These are phyloP conservation scores for Tylopilus sp. DNA, from an alignment of 768 basidiomycete genomes.

Conservation along the genomic window DNA sequence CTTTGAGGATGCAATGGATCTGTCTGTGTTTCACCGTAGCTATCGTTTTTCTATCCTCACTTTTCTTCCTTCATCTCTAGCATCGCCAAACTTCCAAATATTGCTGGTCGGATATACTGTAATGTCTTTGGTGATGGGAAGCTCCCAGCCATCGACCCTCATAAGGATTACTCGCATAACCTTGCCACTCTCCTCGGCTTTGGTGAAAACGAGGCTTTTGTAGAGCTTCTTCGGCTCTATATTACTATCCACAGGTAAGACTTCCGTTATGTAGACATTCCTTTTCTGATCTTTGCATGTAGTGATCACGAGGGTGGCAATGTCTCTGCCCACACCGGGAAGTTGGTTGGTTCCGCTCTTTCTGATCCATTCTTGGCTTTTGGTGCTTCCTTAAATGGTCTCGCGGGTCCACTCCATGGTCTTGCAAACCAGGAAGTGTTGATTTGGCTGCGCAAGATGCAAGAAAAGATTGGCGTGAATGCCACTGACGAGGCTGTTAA, in stretches of 20 bases:
- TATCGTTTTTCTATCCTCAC: slow-evolving; percentile 2
- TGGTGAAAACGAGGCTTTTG: slow-evolving; percentile 81
- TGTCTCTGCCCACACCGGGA: slow-evolving; percentile 93
- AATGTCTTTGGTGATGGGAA: slow-evolving; percentile 89
- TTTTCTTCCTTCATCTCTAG: slow-evolving; percentile 34
- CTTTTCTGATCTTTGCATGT: background rate
- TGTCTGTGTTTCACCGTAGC: slow-evolving; percentile 44
- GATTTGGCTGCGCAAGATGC: slow-evolving; percentile 93
- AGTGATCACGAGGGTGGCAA: slow-evolving; percentile 99
- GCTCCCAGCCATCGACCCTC: slow-evolving; percentile 75
- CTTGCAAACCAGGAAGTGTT: slow-evolving; percentile 97
- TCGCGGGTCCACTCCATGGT: slow-evolving; percentile 96
- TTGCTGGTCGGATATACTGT: slow-evolving; percentile 89
- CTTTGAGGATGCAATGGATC: slow-evolving; percentile 87
- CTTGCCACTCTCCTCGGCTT: slow-evolving; percentile 89
- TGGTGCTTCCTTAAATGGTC: slow-evolving; percentile 89
- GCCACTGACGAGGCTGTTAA: slow-evolving; percentile 85
- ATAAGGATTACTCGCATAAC: slow-evolving; percentile 89
- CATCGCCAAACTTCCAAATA: slow-evolving; percentile 95
- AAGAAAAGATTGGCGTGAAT: slow-evolving; percentile 79
- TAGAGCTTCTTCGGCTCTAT: slow-evolving; percentile 93
- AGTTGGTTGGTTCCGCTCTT: slow-evolving; percentile 91
- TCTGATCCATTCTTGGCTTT: slow-evolving; percentile 98
- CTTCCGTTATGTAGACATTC: background rate
- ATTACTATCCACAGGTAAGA: slow-evolving; percentile 89